Evolutionary conservation across 163 green algal genomes (phyloP), one percentile per base, ranked within the genome.

Genomic region (Scenedesmus sp.): DNA sequence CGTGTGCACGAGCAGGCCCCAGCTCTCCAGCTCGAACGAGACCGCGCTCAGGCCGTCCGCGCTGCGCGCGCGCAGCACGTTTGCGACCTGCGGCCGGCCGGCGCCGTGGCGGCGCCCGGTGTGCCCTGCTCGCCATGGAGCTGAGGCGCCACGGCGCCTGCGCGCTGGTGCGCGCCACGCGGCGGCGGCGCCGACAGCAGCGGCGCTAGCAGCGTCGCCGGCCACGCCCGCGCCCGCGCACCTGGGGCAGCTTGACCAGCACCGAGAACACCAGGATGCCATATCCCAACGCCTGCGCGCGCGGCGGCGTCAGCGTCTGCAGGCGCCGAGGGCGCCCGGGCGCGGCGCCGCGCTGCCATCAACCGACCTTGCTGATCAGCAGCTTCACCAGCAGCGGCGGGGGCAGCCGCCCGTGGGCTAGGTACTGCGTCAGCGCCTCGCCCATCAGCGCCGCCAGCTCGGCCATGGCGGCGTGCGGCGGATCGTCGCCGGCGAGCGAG

Each of bases 241-340:
- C 85, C 87, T 98, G 94, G 14, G 94, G 94, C 60, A 97, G 63
- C 75, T 98, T 98, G 5, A 96, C 87, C 3, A 97, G 78, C 51
- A 73, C 91, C 20, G 92, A 89, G 11, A 85, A 90, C 0, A 76
- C 81, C 2, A 98, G 70, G 65, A 98, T 96, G 18, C 66, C 88
- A 28, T 93, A 67, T 33, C 13, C 9, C 14, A 45, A 18, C 24
- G 51, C 51, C 26, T 17, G 28, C 26, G n/a, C 53, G 57, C 39
- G 31, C 34, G 53, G 31, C 15, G 20, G 22, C 22, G 18, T 63
- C 22, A 26, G 31, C 58, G 17, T n/a, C 58, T 48, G 29, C 11
- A 22, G 24, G 1, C 11, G 3, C 28, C 9, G 29, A 7, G 51
- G 13, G 14, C 60, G 15, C 24, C 80, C n/a, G n/a, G n/a, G n/a